phyloP scores from a whole-genome alignment of 2,329 filamentous ascomycete species.

The Stromatinia cepivora region DNA sequence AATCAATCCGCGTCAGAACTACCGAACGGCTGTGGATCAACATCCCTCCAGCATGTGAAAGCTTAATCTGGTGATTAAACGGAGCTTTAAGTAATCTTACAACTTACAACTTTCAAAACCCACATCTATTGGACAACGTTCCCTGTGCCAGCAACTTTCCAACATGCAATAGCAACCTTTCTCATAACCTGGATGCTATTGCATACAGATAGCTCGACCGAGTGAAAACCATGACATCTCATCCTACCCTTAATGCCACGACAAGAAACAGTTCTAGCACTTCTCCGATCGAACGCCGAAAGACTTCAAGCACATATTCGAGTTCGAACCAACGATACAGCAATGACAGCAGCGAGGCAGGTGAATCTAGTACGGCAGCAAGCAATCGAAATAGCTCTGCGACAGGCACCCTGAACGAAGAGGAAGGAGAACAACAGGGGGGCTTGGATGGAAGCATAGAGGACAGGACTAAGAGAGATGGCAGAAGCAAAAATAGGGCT shows the following conservation, averaged over 20 bases:
- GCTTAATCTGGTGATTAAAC: constrained; percentile 16
- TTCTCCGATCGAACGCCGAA: constrained; percentile 30
- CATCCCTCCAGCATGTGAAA: constrained; percentile 12
- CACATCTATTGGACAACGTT: constrained; percentile 3
- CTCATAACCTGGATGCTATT: constrained; percentile 24
- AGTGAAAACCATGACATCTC: constrained; percentile 35
- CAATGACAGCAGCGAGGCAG: constrained; percentile 46
- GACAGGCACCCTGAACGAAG: constrained; percentile 22
- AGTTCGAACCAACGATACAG: constrained; percentile 39
- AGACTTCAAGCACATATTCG: constrained; percentile 32
- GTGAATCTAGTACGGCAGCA: constrained; percentile 47
- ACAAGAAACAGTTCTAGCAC: constrained; percentile 34
- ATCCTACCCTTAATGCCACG: constrained; percentile 25
- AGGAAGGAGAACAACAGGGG: constrained; percentile 15
- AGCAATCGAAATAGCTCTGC: constrained; percentile 37
- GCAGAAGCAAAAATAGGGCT: constrained; percentile 35
- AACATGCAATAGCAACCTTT: constrained; percentile 26
- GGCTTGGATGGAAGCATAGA: constrained; percentile 18
- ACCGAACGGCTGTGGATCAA: constrained; percentile 10
- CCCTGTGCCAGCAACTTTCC: not conserved
- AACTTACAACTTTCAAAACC: not conserved
- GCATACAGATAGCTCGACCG: constrained; percentile 22
- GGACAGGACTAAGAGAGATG: constrained; percentile 26
- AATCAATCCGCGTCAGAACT: constrained; percentile 15
- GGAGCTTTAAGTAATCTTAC: not conserved